Evolutionary conservation across 2,329 filamentous ascomycete genomes (phyloP), one percentile per base, ranked within the genome.

Genomic region (Zasmidium angulare): DNA sequence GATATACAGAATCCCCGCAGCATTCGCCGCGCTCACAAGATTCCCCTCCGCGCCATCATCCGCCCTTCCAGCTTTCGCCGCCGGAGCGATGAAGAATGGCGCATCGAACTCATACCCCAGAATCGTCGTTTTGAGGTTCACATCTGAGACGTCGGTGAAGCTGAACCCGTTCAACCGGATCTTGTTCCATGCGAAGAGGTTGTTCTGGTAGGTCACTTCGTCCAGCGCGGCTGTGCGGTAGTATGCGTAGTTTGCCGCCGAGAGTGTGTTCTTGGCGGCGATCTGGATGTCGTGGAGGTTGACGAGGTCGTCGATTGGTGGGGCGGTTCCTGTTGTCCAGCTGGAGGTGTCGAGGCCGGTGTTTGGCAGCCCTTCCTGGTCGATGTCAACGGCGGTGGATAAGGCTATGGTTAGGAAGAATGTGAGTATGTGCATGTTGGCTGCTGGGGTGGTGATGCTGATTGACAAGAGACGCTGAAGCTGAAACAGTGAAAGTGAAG

Each of bases 51-150:
- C 67, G 75, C 96, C 93, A 0, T 88, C 88, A 72, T 96, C 83
- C 58, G 93, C 93, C 9, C 96, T 85, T 76, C 96, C 96, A 66
- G 93, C 93, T 10, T 97, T 84, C 0, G 93, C 93, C 6, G 93
- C 97, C 46, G 93, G 93, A 1, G 93, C 96, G 29, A 97, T 88
- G 78, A 97, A 98, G 78, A 96, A 95, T 22, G 93, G 93, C 52
- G 93, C 88, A 63, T 88, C 84, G 61, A 86, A 86, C 70, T 89
- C 90, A 40, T 88, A 86, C 65, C 92, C 93, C 12, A 98, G 88
- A 90, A 98, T 97, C 1, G 88, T 96, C 22, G 92, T 96, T 24
- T 63, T 67, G 22, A 65, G 58, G 43, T 68, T 65, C 52, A 63
- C 36, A 22, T 66, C 59, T 1, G 65, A 66, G 3, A 67, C 65